Conservation (phyloP, 2,329 filamentous ascomycete species). For the Colletotrichum sp. region DNA sequence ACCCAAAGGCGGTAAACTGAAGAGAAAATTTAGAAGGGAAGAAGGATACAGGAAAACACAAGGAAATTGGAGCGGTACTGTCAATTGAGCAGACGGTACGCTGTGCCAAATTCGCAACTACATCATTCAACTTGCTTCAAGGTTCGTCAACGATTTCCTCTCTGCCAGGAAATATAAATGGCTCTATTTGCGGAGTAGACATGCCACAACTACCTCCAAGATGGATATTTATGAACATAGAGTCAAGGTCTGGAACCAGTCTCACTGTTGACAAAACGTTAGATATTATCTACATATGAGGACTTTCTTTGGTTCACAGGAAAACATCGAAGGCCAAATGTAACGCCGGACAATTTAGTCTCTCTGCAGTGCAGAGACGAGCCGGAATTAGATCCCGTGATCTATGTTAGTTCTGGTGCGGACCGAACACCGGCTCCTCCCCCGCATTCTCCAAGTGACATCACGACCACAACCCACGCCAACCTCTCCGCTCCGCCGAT, state of each 20-base stretch:
- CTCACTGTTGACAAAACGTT: background rate
- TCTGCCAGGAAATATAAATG: background rate
- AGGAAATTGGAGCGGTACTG: background rate
- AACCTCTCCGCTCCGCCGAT: background rate
- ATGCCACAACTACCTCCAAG: background rate
- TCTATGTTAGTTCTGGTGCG: background rate
- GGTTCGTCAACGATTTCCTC: background rate
- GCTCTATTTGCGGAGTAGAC: background rate
- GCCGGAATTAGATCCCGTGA: background rate
- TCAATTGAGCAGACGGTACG: background rate
- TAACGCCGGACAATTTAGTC: background rate
- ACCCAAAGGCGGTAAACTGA: too few species aligned
- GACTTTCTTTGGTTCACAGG: background rate
- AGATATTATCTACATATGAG: background rate
- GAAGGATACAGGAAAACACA: background rate
- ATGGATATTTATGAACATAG: accelerated
- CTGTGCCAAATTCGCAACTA: background rate
- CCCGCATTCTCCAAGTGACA: slow-evolving; percentile 14
- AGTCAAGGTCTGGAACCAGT: background rate
- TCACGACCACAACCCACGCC: background rate
- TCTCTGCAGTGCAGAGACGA: background rate
- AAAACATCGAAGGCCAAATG: background rate
- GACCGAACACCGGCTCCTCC: background rate
- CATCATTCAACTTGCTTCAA: background rate
- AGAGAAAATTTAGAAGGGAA: accelerated